A percentile compares a stretch with the other conserved stretches of the same genome.
Evolutionary conservation across 805 yeast genomes (phyloP).

Genomic region (Yarrowia alimentaria): DNA sequence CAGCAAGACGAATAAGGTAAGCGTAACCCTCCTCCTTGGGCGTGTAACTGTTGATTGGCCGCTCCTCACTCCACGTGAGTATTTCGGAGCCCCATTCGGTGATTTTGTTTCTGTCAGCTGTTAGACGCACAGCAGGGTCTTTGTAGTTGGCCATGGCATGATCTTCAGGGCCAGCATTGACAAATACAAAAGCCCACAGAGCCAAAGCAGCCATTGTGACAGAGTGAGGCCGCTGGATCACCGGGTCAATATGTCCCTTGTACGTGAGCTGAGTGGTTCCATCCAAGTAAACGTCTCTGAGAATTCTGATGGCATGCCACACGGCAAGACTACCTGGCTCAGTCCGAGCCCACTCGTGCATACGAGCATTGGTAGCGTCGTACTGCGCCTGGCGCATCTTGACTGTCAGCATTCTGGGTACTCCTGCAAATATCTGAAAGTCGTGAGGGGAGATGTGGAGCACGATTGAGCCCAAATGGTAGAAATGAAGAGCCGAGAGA

Average conservation of each 20-base stretch:
- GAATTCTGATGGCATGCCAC: conserved; percentile 58
- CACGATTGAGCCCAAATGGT: conserved; percentile 70
- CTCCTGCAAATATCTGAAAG: conserved; percentile 75
- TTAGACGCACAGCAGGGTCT: conserved; percentile 5
- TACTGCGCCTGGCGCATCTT: conserved; percentile 53
- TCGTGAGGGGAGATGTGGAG: conserved; percentile 75
- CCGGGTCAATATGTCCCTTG: conserved; percentile 11
- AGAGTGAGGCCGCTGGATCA: conserved; percentile 9
- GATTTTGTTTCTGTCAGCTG: conserved; percentile 1
- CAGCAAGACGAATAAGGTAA: conserved; percentile 49
- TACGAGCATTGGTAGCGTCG: conserved; percentile 49
- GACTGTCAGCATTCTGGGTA: conserved; percentile 76
- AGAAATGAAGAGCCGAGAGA: conserved; percentile 63
- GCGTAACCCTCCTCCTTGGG: conserved; percentile 48
- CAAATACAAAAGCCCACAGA: conserved; percentile 17
- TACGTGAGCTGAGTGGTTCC: conserved; percentile 8
- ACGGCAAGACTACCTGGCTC: conserved; percentile 45
- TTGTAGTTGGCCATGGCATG: conserved; percentile 4
- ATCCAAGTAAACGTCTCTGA: conserved; percentile 58
- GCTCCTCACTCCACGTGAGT: conserved; percentile 31
- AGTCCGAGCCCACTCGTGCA: conserved; percentile 58
- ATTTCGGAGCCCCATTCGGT: conserved; percentile 17
- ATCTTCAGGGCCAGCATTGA: conserved; percentile 14
- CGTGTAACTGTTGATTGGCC: conserved; percentile 6
- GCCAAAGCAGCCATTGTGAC: conserved; percentile 20